Evolutionary conservation across 2,329 filamentous ascomycete species (phyloP).

Genomic region (Scytalidium lignicola): DNA sequence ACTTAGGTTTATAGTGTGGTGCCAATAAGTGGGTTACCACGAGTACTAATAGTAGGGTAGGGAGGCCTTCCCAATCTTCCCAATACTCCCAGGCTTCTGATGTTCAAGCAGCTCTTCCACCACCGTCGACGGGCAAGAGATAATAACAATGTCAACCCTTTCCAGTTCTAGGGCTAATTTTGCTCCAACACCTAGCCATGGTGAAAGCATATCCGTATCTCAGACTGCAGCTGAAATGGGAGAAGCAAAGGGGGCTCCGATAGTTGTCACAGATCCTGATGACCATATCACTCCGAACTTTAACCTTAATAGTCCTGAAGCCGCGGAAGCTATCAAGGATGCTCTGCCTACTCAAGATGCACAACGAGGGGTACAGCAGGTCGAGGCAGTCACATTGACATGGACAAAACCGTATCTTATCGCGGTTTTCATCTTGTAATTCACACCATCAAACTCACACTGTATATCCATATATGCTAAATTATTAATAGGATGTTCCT

Average conservation of each 20-base stretch:
- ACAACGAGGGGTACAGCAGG: slow-evolving; percentile 40
- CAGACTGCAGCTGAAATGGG: slow-evolving; percentile 5
- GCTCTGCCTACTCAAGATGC: slow-evolving; percentile 14
- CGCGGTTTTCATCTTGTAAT: slow-evolving; percentile 41
- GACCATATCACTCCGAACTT: not conserved
- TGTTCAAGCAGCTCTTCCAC: too few relatives aligned
- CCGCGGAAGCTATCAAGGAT: slow-evolving; percentile 10
- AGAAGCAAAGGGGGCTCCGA: slow-evolving; percentile 4
- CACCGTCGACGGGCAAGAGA: slow-evolving; percentile 3
- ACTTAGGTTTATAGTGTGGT: not conserved
- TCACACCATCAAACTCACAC: slow-evolving; percentile 3
- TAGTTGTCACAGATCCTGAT: not conserved
- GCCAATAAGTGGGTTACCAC: not conserved
- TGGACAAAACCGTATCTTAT: slow-evolving; percentile 45
- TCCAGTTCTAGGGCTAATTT: slow-evolving; percentile 8
- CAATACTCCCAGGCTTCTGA: not conserved
- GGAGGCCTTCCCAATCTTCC: not conserved
- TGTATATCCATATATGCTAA: not conserved
- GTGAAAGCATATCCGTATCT: slow-evolving; percentile 1
- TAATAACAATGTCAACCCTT: slow-evolving; percentile 10
- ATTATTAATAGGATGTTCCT: slow-evolving; percentile 39
- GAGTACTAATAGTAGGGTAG: not conserved
- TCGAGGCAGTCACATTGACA: slow-evolving; percentile 46
- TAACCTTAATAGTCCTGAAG: not conserved
- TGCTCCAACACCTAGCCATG: slow-evolving; percentile 8